Conservation (phyloP, 805 yeast genomes). For the Allodekkera sacchari region DNA sequence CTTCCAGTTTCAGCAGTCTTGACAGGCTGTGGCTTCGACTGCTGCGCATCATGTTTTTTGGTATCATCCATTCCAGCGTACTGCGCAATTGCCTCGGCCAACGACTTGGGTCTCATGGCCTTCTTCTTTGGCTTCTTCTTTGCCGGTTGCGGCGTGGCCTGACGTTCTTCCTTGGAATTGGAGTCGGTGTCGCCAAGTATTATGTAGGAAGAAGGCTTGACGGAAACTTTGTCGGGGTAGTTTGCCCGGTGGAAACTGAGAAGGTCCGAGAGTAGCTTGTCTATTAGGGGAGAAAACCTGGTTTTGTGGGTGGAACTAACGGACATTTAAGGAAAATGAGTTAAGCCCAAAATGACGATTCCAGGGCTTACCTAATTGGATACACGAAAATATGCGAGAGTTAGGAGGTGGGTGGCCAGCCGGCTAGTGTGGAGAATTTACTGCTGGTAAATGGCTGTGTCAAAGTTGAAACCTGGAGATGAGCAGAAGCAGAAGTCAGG, state of each 20-base stretch:
- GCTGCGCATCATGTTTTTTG: not conserved
- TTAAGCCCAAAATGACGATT: no score
- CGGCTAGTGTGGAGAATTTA: no score
- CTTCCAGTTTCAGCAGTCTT: not conserved
- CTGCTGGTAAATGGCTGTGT: no score
- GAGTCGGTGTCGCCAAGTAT: slow-evolving; percentile 19
- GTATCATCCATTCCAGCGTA: slow-evolving; percentile 45
- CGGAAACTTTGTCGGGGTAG: slow-evolving; percentile 38
- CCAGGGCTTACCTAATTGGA: no score
- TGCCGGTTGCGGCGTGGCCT: not conserved
- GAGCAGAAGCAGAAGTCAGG: no score
- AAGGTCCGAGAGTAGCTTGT: slow-evolving; percentile 54
- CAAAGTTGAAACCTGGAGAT: no score
- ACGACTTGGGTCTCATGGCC: slow-evolving; percentile 32
- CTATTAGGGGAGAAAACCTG: slow-evolving; percentile 44
- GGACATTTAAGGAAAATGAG: no score
- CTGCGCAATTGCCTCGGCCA: slow-evolving; percentile 54
- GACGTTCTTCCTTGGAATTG: not conserved
- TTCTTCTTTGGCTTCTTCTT: slow-evolving; percentile 5
- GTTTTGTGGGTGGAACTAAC: no score
- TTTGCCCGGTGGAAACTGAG: slow-evolving; percentile 56
- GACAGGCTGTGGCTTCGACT: slow-evolving; percentile 1
- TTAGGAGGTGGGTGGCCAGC: no score
- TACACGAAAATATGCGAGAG: no score
- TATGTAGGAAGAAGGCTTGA: slow-evolving; percentile 41